Evolutionary conservation across 306 rosid species (phyloP).

Genomic region (Gastrolobium villosum): DNA sequence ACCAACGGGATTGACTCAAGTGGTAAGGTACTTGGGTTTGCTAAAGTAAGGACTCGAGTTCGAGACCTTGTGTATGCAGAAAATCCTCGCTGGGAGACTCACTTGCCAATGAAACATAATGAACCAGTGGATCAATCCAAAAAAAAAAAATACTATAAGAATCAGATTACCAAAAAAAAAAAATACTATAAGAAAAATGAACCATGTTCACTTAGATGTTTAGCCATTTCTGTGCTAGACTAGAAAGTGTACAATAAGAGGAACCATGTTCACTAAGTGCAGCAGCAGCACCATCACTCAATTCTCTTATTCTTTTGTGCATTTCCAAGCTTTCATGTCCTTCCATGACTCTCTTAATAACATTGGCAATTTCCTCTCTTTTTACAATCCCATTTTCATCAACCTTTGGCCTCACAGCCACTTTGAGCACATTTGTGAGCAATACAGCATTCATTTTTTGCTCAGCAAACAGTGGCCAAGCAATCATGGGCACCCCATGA

Average conservation of each 20-base stretch:
- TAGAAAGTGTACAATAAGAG: slow-evolving; percentile 38
- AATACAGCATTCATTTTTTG: slow-evolving; percentile 39
- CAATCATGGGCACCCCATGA: slow-evolving; percentile 43
- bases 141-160: too few relatives aligned
- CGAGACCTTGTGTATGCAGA: too few relatives aligned
- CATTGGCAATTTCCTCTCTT: slow-evolving; percentile 46
- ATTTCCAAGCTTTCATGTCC: slow-evolving; percentile 44
- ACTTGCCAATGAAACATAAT: too few relatives aligned
- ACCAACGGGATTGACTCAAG: too few relatives aligned
- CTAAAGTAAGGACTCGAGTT: too few relatives aligned
- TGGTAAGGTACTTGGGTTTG: too few relatives aligned
- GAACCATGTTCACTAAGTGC: slow-evolving; percentile 48
- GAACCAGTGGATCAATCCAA: too few relatives aligned
- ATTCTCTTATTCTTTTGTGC: background rate
- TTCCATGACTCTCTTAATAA: slow-evolving; percentile 45
- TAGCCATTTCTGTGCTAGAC: slow-evolving; percentile 38
- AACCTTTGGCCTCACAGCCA: slow-evolving; percentile 35
- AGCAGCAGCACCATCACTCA: slow-evolving; percentile 40
- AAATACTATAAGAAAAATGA: too few relatives aligned
- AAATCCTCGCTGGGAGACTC: too few relatives aligned
- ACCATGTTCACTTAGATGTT: background rate
- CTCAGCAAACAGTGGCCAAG: slow-evolving; percentile 51
- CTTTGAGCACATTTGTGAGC: slow-evolving; percentile 8
- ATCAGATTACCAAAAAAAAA: too few relatives aligned
- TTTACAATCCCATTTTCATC: slow-evolving; percentile 43